phyloP scores from a whole-genome alignment of 345 rosid genomes.

The Kernera saxatilis region DNA sequence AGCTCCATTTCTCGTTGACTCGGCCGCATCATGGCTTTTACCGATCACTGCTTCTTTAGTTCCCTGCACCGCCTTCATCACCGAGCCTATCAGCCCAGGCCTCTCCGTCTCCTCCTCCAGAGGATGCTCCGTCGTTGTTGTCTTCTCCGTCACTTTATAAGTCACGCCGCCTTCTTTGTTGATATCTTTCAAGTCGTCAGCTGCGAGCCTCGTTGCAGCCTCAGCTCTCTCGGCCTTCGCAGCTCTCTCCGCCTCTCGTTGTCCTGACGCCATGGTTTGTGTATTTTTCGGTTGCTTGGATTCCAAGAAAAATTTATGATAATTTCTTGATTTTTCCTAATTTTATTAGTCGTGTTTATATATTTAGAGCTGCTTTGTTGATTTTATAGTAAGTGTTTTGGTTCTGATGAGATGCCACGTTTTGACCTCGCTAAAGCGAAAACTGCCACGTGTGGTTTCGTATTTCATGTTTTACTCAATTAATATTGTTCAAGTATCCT shows the following conservation, averaged over 20 bases:
- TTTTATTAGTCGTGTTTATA: background rate
- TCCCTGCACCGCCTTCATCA: conserved; percentile 50
- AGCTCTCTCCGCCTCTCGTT: conserved; percentile 40
- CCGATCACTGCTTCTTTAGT: conserved; percentile 62
- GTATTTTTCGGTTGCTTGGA: conserved; percentile 1
- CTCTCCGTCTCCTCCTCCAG: conserved; percentile 17
- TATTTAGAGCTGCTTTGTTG: conserved; percentile 11
- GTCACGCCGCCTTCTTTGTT: conserved; percentile 28
- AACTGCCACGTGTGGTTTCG: conserved; percentile 2
- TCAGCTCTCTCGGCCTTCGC: conserved; percentile 39
- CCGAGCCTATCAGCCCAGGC: conserved; percentile 53
- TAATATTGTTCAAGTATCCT: background rate
- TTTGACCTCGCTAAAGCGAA: background rate
- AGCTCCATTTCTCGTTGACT: conserved; percentile 8
- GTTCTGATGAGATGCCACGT: conserved; percentile 23
- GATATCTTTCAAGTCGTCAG: conserved; percentile 40
- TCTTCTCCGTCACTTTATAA: conserved; percentile 25
- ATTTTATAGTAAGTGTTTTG: conserved; percentile 17
- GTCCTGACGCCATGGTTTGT: conserved; percentile 46
- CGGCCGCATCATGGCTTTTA: conserved; percentile 28
- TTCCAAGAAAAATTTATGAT: background rate
- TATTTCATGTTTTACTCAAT: background rate
- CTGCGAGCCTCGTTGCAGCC: conserved; percentile 36
- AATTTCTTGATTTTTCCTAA: background rate
- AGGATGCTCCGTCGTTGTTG: conserved; percentile 28